These are phyloP conservation scores for Leishmania braziliensis DNA, from an alignment of 208 protist genomes.

Conservation along the genomic window DNA sequence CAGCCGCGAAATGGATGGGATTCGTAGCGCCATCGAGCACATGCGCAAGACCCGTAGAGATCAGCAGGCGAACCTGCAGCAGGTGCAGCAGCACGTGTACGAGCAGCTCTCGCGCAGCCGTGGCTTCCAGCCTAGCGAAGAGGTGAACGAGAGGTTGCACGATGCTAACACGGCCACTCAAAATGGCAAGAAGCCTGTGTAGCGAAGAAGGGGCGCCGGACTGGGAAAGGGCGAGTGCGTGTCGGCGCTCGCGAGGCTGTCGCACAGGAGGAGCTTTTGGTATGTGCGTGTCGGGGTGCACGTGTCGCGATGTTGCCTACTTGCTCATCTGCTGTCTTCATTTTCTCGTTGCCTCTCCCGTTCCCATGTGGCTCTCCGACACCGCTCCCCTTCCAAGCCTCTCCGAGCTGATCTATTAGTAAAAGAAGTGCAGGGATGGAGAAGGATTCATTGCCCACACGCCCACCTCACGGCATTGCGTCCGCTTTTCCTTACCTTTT, in stretches of 20 bases:
- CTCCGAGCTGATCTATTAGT: not conserved
- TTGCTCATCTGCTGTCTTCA: not conserved
- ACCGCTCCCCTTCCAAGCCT: not conserved
- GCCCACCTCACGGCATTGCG: not conserved
- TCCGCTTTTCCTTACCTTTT: not conserved
- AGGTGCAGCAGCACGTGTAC: slow-evolving; percentile 35
- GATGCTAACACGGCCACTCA: not conserved
- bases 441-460: not conserved
- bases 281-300: not conserved
- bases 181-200: not conserved
- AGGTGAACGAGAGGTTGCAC: not conserved
- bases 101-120: slow-evolving; percentile 31
- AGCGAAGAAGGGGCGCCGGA: not conserved
- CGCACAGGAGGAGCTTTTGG: not conserved
- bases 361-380: not conserved
- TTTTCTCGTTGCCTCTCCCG: not conserved
- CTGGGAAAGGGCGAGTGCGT: not conserved
- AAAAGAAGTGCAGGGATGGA: not conserved
- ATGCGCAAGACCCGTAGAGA: slow-evolving; percentile 26
- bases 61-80: slow-evolving; percentile 28
- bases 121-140: slow-evolving; percentile 19
- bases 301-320: not conserved
- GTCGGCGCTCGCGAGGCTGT: not conserved
- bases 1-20: slow-evolving; percentile 22
- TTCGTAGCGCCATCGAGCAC: slow-evolving; percentile 17